Evolutionary conservation across 1,284 basidiomycete genomes (phyloP).

Genomic region (Naganishia sp.): DNA sequence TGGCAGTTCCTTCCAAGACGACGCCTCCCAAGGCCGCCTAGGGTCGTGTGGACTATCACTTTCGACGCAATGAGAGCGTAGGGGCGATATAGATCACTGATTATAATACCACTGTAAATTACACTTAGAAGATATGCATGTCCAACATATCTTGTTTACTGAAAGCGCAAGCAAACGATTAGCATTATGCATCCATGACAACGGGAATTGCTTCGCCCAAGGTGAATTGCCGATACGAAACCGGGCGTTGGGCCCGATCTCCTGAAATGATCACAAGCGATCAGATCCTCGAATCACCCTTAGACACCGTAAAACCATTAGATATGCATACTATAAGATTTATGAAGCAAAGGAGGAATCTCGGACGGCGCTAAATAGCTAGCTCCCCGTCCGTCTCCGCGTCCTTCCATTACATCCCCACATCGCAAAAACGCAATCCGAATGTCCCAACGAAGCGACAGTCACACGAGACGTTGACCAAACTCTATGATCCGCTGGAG

Average conservation of each 20-base stretch:
- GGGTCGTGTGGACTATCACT: neutral
- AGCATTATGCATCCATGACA: no score
- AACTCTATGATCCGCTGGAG: slow-evolving; percentile 2
- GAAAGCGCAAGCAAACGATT: no score
- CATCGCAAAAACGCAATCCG: neutral
- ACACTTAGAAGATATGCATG: neutral
- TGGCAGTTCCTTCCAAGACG: slow-evolving; percentile 8
- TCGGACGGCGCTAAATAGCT: neutral
- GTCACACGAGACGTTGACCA: neutral
- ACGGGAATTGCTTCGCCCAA: no score
- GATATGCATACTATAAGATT: neutral
- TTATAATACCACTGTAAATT: neutral
- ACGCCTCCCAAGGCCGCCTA: neutral
- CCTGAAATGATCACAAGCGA: no score
- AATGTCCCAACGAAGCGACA: slow-evolving; percentile 3
- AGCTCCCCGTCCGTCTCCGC: no score
- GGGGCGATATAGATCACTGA: neutral
- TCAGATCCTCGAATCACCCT: neutral
- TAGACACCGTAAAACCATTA: neutral
- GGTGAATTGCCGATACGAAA: no score
- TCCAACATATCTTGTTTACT: neutral
- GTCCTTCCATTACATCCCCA: slow-evolving; percentile 2
- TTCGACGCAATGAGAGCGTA: neutral
- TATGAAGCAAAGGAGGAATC: neutral
- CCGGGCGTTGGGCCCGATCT: no score